These are phyloP conservation scores for Epithele typhae DNA, from an alignment of 768 basidiomycete genomes.

Conservation along the genomic window DNA sequence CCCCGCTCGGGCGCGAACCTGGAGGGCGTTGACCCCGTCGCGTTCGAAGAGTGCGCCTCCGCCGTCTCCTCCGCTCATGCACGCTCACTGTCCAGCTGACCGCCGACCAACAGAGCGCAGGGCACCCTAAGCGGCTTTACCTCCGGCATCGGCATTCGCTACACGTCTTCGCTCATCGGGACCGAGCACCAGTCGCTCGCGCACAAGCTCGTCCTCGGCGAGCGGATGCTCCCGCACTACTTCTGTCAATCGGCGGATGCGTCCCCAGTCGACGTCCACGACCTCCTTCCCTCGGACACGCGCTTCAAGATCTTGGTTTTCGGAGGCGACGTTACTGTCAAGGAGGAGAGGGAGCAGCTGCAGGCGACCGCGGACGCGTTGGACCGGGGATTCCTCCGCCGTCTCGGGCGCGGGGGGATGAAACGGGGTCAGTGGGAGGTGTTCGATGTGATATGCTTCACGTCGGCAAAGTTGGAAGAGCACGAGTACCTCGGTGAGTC, in stretches of 20 bases:
- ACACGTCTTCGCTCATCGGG: constrained; percentile 36
- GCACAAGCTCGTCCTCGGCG: constrained; percentile 37
- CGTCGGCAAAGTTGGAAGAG: not conserved
- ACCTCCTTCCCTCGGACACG: constrained; percentile 41
- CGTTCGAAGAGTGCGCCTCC: constrained; percentile 31
- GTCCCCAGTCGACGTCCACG: constrained; percentile 44
- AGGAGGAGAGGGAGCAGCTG: constrained; percentile 16
- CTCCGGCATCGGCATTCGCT: constrained; percentile 46
- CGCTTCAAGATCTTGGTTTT: constrained; percentile 48
- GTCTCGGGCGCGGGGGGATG: constrained; percentile 3
- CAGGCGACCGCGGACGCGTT: constrained; percentile 13
- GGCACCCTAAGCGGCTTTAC: constrained; percentile 40
- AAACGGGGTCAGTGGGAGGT: not conserved
- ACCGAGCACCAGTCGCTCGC: constrained; percentile 33
- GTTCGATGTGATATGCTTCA: constrained; percentile 4
- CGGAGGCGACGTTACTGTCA: constrained; percentile 31
- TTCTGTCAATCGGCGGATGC: constrained; percentile 44
- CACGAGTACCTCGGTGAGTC: not conserved
- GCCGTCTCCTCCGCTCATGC: not conserved
- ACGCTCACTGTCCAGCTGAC: too few relatives aligned
- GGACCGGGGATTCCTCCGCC: constrained; percentile 13
- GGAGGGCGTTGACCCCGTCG: constrained; percentile 43
- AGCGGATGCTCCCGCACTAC: constrained; percentile 44
- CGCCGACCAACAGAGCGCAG: constrained; percentile 31
- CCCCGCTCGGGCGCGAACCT: constrained; percentile 32